These are phyloP conservation scores for Leptographium flavum DNA, from an alignment of 2,329 filamentous ascomycete genomes.

Conservation along the genomic window DNA sequence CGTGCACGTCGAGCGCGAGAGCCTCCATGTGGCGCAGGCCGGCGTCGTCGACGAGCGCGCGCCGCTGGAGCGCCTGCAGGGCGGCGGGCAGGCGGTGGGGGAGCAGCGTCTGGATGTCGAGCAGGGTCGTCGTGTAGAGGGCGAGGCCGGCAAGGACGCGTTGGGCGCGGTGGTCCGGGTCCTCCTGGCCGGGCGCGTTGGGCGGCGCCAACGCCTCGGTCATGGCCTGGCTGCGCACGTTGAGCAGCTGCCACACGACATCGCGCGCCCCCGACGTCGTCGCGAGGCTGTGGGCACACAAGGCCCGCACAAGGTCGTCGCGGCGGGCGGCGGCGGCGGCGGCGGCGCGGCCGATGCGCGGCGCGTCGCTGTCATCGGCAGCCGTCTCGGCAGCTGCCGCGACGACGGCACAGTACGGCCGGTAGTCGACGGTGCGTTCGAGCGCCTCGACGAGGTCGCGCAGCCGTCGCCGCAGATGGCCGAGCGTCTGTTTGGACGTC, in stretches of 20 bases:
- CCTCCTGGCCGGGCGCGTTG: slow-evolving; percentile 26
- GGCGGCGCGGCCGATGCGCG: not conserved
- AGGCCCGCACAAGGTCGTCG: slow-evolving; percentile 50
- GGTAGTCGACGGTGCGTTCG: slow-evolving; percentile 4
- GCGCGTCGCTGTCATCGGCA: not conserved
- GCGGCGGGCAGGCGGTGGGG: slow-evolving; percentile 58
- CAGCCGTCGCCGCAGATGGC: slow-evolving; percentile 44
- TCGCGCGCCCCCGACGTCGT: slow-evolving; percentile 70
- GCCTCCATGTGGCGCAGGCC: slow-evolving; percentile 52
- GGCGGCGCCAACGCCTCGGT: slow-evolving; percentile 40
- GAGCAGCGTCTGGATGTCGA: slow-evolving; percentile 53
- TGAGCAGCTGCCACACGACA: slow-evolving; percentile 64
- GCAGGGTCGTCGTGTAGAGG: slow-evolving; percentile 63
- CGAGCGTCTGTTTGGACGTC: slow-evolving; percentile 40
- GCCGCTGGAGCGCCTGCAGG: slow-evolving; percentile 52
- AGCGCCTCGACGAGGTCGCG: slow-evolving; percentile 52
- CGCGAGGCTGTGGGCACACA: slow-evolving; percentile 70
- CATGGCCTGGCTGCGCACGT: slow-evolving; percentile 57
- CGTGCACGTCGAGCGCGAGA: slow-evolving; percentile 62
- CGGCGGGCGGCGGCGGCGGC: slow-evolving; percentile 9
- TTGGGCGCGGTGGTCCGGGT: slow-evolving; percentile 19
- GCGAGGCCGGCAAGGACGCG: slow-evolving; percentile 51
- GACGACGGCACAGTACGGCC: not conserved
- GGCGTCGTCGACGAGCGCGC: slow-evolving; percentile 57
- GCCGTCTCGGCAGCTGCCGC: not conserved